A percentile compares a stretch with the other conserved stretches of the same genome.
phyloP scores from a whole-genome alignment of 805 yeast species.

The Candida namnaoensis region DNA sequence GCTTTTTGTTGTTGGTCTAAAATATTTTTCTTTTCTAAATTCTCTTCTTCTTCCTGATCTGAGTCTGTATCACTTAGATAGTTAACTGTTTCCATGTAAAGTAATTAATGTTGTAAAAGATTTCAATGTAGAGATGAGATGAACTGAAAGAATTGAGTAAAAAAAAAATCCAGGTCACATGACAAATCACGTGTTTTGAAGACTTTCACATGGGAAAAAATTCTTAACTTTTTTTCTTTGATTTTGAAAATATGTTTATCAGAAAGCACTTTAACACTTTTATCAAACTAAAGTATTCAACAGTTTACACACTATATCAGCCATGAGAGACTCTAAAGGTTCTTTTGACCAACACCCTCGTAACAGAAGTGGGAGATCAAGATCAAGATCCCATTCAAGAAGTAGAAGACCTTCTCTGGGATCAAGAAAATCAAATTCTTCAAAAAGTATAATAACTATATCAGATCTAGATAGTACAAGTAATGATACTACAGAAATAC shows the following conservation, averaged over 20 bases:
- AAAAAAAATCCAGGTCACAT: too few species aligned
- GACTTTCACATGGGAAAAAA: too few species aligned
- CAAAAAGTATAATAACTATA: neutral
- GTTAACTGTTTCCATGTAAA: neutral
- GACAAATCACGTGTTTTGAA: too few species aligned
- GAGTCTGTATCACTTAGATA: neutral
- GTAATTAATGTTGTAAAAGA: too few species aligned
- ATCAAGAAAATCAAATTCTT: neutral
- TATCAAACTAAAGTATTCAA: too few species aligned
- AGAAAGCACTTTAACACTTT: too few species aligned
- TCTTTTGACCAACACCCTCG: neutral
- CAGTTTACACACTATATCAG: too few species aligned
- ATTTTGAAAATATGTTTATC: too few species aligned
- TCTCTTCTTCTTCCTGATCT: neutral
- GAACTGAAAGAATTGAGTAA: too few species aligned
- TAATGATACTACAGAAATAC: constrained; percentile 26
- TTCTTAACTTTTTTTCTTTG: too few species aligned
- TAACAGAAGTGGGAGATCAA: neutral
- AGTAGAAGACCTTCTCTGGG: constrained; percentile 3
- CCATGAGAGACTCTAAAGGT: neutral
- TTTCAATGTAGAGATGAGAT: too few species aligned
- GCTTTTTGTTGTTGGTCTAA: neutral
- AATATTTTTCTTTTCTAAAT: neutral
- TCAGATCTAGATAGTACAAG: neutral
- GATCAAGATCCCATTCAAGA: constrained; percentile 3